These are phyloP conservation scores for Leishmania turanica DNA, from an alignment of 208 protist species.

Conservation along the genomic window DNA sequence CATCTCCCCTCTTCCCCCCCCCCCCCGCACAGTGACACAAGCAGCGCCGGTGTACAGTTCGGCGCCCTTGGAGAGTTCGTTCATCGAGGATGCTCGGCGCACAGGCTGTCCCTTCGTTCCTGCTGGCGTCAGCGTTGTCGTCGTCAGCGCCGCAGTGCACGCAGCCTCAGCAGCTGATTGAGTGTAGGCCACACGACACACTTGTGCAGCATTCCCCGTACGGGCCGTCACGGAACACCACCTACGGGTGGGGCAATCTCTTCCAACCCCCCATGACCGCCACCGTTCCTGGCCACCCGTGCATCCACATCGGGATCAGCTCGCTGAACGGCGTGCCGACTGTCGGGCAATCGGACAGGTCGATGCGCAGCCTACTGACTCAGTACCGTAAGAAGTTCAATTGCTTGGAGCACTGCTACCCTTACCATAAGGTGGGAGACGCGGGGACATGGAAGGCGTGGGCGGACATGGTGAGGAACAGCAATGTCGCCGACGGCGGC, in stretches of 20 bases:
- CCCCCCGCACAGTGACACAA: neutral
- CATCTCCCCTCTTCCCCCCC: neutral
- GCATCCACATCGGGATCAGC: conserved; percentile 78
- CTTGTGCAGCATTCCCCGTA: conserved; percentile 75
- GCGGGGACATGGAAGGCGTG: conserved; percentile 53
- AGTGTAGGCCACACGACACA: conserved; percentile 37
- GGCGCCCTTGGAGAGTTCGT: neutral
- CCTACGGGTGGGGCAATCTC: conserved; percentile 68
- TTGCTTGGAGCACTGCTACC: conserved; percentile 84
- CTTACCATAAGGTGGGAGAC: conserved; percentile 64
- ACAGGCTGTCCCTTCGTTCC: neutral
- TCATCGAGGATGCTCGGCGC: neutral
- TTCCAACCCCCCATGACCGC: conserved; percentile 43
- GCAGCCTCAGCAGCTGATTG: conserved; percentile 37
- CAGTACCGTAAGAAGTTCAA: conserved; percentile 69
- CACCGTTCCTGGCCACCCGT: conserved; percentile 34
- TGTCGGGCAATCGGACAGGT: conserved; percentile 45
- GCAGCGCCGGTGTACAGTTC: no score
- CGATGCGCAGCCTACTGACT: conserved; percentile 56
- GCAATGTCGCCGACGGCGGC: conserved; percentile 5
- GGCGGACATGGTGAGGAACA: conserved; percentile 46
- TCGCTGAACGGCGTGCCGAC: conserved; percentile 68
- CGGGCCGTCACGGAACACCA: conserved; percentile 34
- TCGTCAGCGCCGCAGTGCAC: neutral
- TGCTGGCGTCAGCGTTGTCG: no score